phyloP scores from a whole-genome alignment of 1,284 basidiomycete species.

The Mycena citricolor region DNA sequence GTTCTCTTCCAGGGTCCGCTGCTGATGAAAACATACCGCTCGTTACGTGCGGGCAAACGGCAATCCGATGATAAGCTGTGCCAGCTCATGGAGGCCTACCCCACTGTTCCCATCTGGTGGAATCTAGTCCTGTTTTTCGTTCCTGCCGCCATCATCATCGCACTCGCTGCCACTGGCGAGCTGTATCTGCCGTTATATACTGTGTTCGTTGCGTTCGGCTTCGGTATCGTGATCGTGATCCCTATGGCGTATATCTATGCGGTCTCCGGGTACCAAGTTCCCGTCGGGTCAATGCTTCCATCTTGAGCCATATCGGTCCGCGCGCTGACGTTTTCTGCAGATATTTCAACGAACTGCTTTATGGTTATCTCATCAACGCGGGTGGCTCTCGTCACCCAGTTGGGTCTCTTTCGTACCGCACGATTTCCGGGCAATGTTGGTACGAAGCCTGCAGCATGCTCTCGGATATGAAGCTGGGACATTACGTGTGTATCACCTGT shows the following conservation, averaged over 20 bases:
- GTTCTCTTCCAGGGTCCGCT: conserved; percentile 28
- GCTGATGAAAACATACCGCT: conserved; percentile 21
- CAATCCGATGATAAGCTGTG: conserved; percentile 26
- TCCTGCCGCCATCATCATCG: conserved; percentile 24
- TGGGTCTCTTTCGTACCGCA: conserved; percentile 27
- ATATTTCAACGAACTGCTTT: conserved; percentile 30
- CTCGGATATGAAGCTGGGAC: conserved; percentile 29
- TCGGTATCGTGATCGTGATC: conserved; percentile 26
- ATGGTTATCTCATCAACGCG: conserved; percentile 28
- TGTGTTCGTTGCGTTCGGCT: conserved; percentile 26
- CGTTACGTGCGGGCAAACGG: conserved; percentile 5
- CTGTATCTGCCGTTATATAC: conserved; percentile 29
- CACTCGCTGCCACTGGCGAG: conserved; percentile 25
- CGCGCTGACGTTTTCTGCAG: conserved; percentile 4
- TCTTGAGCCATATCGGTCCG: conserved; percentile 3
- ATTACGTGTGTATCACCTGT: conserved; percentile 19
- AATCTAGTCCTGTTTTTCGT: conserved; percentile 24
- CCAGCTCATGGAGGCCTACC: conserved; percentile 28
- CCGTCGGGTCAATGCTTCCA: conserved; percentile 16
- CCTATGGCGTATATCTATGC: conserved; percentile 30
- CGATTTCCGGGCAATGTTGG: conserved; percentile 30
- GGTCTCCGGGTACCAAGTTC: conserved; percentile 26
- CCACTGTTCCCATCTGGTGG: conserved; percentile 28
- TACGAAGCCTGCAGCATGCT: conserved; percentile 30
- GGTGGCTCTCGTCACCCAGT: conserved; percentile 30